Conservation (phyloP, 306 rosid genomes). For the Rosa chinensis region DNA sequence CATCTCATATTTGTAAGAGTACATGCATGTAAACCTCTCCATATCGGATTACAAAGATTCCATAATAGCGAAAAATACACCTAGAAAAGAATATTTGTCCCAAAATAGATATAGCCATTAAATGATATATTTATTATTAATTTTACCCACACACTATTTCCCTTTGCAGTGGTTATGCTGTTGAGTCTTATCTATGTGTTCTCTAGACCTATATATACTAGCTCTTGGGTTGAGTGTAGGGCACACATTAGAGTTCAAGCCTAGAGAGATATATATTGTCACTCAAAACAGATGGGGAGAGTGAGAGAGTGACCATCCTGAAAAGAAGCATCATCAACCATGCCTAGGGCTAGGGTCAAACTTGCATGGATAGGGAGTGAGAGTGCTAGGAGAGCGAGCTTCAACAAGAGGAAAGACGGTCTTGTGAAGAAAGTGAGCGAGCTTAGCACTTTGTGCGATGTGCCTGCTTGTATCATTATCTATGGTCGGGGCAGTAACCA, state of each 20-base stretch:
- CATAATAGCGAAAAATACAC: not conserved
- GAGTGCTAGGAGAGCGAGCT: slow-evolving; percentile 33
- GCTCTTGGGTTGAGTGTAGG: not conserved
- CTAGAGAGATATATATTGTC: not conserved
- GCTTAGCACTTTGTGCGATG: slow-evolving; percentile 34
- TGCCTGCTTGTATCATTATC: slow-evolving; percentile 27
- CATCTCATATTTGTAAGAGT: not conserved
- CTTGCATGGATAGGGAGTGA: slow-evolving; percentile 33
- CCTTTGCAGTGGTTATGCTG: not conserved
- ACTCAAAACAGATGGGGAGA: not conserved
- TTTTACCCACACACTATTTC: not conserved
- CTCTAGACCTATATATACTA: not conserved
- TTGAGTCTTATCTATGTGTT: not conserved
- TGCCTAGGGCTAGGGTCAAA: slow-evolving; percentile 36
- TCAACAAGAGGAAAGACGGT: slow-evolving; percentile 30
- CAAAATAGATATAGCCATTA: not conserved
- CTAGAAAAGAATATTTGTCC: too few species aligned
- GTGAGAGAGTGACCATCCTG: not conserved
- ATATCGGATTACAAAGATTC: not conserved
- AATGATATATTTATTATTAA: not conserved
- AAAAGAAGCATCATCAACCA: slow-evolving; percentile 4
- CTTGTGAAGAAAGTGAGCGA: slow-evolving; percentile 43
- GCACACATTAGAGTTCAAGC: not conserved
- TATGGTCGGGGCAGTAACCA: slow-evolving; percentile 22
- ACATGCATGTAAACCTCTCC: not conserved